Evolutionary conservation across 768 basidiomycete species (phyloP).

Genomic region (Russula earlei): DNA sequence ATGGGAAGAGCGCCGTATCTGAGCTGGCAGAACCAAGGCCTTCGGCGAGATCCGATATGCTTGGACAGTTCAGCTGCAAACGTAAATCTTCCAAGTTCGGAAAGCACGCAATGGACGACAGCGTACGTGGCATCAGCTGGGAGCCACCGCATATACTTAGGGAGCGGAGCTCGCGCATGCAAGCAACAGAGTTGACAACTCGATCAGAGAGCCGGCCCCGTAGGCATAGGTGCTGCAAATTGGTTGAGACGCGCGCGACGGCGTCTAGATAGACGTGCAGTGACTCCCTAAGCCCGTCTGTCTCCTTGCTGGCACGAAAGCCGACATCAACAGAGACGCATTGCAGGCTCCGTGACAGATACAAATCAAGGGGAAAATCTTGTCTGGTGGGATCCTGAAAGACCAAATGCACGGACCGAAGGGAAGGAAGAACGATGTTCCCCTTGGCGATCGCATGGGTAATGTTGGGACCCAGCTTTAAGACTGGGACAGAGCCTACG

Average conservation of each 20-base stretch:
- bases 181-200: slow-evolving; percentile 9
- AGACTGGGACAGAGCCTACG: background rate
- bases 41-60: slow-evolving; percentile 7
- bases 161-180: slow-evolving; percentile 15
- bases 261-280: slow-evolving; percentile 12
- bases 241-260: slow-evolving; percentile 11
- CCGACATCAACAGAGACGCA: slow-evolving; percentile 14
- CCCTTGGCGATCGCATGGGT: background rate
- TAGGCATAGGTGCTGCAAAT: slow-evolving; percentile 12
- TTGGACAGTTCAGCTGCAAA: slow-evolving; percentile 16
- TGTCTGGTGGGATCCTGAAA: slow-evolving; percentile 12
- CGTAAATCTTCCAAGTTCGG: slow-evolving; percentile 17
- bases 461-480: background rate
- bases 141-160: slow-evolving; percentile 16
- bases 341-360: slow-evolving; percentile 12
- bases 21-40: background rate
- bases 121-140: slow-evolving; percentile 17
- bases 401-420: slow-evolving; percentile 8
- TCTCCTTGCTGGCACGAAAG: slow-evolving; percentile 7
- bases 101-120: slow-evolving; percentile 15
- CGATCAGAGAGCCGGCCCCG: slow-evolving; percentile 18
- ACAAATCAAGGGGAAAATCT: slow-evolving; percentile 10
- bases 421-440: slow-evolving; percentile 10
- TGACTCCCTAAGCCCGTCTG: slow-evolving; percentile 1
- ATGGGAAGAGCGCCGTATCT: slow-evolving; percentile 10